Base-by-base conservation (phyloP, 2,329 filamentous ascomycete species). In the Penicillium nordicum region DNA sequence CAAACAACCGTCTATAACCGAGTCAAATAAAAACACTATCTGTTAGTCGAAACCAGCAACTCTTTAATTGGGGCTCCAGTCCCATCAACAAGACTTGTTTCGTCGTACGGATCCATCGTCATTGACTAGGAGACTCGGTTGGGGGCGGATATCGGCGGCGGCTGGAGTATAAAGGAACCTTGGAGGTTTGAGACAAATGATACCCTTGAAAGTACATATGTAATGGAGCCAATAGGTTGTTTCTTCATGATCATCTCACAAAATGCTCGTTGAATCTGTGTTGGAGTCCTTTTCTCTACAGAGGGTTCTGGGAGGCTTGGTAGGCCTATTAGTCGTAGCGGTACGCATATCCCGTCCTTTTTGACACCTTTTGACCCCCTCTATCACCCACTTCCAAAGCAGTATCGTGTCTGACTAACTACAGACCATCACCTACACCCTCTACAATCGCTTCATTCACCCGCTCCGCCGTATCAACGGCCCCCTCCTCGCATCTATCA, bases 391-490 rank as follows among this genome's bases (percentile, higher is more conserved):
- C 4, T 23, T 16, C 25, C 8, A 32, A 32, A 25, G 4, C 40
- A 29, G 3, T 14, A 34, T 18, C 14, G 6, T 23, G 18, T 23
- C 7, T 4, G 25, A 50, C 18, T 23, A 23, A 11, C 10, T 9
- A n/a, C 38, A 72, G 69, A 63, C 62, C n/a, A 9, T 69, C 49
- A 63, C 63, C 23, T 74, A 72, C 43, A 48, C 60, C n/a, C 36
- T 65, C 30, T 74, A 74, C 55, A 72, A 73, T 53, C 67, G 69
- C n/a, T 62, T 73, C 51, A 56, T 75, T 25, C 72, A 74, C 50
- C 72, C 72, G 1, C 63, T 75, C 4, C 67, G 64, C 9, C 63
- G 54, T 23, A 69, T 74, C 16, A 62, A 65, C 3, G 73, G 73
- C 0, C 70, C 70, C 4, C 56, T 69, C 50, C 66, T 71, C 18